Percentiles rank a stretch among this genome's conserved stretches.
Evolutionary conservation across 2,329 filamentous ascomycete species (phyloP).

Genomic region (Diaporthe humulicola): DNA sequence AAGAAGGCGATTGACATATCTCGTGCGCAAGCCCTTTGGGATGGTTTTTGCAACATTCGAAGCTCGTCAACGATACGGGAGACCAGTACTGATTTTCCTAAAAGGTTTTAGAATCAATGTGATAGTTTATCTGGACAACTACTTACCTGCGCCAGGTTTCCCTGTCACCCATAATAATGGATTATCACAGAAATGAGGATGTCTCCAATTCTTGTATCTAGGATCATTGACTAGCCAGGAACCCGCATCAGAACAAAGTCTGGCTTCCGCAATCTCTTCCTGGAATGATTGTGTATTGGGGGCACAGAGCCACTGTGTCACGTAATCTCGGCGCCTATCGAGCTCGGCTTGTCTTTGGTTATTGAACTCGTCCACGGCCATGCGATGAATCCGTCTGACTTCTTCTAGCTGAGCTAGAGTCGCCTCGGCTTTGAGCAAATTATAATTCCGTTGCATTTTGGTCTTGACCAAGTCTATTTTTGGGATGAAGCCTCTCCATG

Average conservation of each 20-base stretch:
- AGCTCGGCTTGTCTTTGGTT: background rate
- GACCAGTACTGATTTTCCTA: background rate
- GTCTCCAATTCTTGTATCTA: background rate
- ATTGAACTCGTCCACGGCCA: background rate
- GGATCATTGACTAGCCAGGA: background rate
- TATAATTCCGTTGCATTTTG: constrained; percentile 6
- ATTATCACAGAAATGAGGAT: background rate
- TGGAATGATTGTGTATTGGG: background rate
- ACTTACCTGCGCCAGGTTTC: background rate
- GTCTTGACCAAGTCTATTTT: background rate
- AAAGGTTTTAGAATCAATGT: background rate
- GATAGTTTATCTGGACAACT: background rate
- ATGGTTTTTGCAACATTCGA: background rate
- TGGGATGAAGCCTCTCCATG: background rate
- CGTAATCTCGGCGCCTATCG: background rate
- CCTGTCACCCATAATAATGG: background rate
- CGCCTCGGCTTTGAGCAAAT: background rate
- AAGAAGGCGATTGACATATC: background rate
- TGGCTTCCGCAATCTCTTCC: background rate
- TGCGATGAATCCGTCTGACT: background rate
- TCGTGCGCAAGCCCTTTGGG: background rate
- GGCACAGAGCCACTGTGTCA: background rate
- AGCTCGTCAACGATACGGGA: background rate
- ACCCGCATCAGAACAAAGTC: background rate
- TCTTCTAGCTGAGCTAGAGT: background rate